A percentile compares a stretch with the other conserved stretches of the same genome.
Evolutionary conservation across 2,329 filamentous ascomycete genomes (phyloP).

Genomic region (Colletotrichum sublineola): DNA sequence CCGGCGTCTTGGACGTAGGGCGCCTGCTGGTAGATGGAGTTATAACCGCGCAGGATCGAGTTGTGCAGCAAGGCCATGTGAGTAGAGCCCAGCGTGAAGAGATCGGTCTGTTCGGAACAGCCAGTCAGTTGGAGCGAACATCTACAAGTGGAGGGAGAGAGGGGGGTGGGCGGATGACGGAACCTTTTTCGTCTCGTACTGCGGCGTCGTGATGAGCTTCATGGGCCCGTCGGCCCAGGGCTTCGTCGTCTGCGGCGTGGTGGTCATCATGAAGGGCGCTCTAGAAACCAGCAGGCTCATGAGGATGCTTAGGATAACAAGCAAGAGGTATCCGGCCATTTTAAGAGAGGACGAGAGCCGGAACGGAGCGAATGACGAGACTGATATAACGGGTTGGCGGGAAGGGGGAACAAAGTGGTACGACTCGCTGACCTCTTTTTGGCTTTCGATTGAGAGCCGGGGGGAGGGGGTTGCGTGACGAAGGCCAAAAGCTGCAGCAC

Average conservation of each 20-base stretch:
- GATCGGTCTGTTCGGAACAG: constrained; percentile 59
- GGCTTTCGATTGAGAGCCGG: constrained; percentile 12
- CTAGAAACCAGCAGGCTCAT: constrained; percentile 51
- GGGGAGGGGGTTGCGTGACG: constrained; percentile 14
- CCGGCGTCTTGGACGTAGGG: constrained; percentile 64
- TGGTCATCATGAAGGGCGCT: constrained; percentile 54
- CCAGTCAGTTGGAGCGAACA: constrained; percentile 32
- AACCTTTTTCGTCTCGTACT: constrained; percentile 66
- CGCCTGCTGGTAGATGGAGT: constrained; percentile 73
- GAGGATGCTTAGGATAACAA: constrained; percentile 49
- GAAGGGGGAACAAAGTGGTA: constrained; percentile 21
- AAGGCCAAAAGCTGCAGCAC: constrained; percentile 16
- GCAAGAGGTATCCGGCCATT: constrained; percentile 45
- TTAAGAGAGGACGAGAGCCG: constrained; percentile 26
- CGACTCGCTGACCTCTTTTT: constrained; percentile 29
- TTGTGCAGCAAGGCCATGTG: constrained; percentile 75
- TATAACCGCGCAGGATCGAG: constrained; percentile 72
- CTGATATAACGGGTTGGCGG: constrained; percentile 18
- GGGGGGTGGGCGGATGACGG: background rate
- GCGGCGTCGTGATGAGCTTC: constrained; percentile 66
- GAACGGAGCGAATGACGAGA: background rate
- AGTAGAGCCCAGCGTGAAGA: constrained; percentile 70
- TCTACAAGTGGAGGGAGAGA: background rate
- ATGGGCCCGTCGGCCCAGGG: constrained; percentile 69
- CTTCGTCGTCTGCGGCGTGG: constrained; percentile 50